These are phyloP conservation scores for Aegilops tauschii DNA, from an alignment of 176 grass and related monocot genomes.

Conservation along the genomic window DNA sequence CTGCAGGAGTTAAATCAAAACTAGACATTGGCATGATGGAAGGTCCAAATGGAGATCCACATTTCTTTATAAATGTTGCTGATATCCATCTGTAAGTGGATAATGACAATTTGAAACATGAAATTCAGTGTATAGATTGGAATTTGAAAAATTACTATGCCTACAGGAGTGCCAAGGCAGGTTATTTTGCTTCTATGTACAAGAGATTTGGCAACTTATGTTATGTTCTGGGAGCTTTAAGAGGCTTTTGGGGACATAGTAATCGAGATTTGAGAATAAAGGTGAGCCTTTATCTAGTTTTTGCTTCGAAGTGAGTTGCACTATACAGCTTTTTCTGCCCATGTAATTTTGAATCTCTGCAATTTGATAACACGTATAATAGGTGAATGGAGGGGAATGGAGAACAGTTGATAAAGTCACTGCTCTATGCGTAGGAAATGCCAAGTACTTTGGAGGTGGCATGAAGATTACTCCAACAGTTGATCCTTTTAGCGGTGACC, in stretches of 20 bases:
- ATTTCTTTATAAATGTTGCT: conserved; percentile 96
- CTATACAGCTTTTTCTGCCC: conserved; percentile 23
- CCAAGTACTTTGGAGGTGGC: conserved; percentile 87
- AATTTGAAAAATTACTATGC: background rate
- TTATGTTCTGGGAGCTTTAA: conserved; percentile 85
- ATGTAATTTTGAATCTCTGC: background rate
- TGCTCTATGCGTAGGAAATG: conserved; percentile 90
- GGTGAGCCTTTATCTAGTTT: conserved; percentile 42
- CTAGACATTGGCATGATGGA: conserved; percentile 82
- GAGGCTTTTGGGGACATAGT: conserved; percentile 76
- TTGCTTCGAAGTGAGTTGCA: conserved; percentile 15
- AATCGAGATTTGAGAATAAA: conserved; percentile 83
- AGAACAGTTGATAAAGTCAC: conserved; percentile 67
- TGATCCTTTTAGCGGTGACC: conserved; percentile 65
- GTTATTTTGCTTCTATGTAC: conserved; percentile 91
- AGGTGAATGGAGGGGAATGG: conserved; percentile 89
- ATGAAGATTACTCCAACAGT: conserved; percentile 94
- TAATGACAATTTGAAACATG: background rate
- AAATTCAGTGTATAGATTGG: conserved; percentile 19
- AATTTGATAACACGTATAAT: conserved; percentile 22
- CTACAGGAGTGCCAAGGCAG: conserved; percentile 91
- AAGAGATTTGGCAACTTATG: conserved; percentile 94
- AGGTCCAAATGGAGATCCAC: conserved; percentile 47
- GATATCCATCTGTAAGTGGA: conserved; percentile 91
- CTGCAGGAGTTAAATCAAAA: conserved; percentile 80